Evolutionary conservation across 1,284 basidiomycete genomes (phyloP), one percentile per base, ranked within the genome.

Genomic region (Inonotus obliquus): DNA sequence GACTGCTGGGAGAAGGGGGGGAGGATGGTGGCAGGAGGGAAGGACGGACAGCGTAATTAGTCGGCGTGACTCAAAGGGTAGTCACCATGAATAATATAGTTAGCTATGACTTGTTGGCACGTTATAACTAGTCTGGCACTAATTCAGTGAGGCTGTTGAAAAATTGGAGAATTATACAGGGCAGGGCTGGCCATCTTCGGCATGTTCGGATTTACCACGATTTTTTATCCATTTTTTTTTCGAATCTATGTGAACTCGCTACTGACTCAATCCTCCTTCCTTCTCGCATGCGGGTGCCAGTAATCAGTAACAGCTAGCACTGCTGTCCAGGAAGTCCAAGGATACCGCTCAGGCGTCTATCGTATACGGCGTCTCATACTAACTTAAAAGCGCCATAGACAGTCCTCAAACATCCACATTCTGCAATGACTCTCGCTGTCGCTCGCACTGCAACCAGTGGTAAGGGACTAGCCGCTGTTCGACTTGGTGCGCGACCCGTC

Each of bases 371-470:
- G 51, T 27, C 5, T 27, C 19, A 17, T 14, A 17, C 51, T 7
- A 27, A 51, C 27, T 35, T 32, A n/a, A 52, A 9, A 52, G 29
- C 27, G 17, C 51, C 25, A 9, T 52, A 37, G 51, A 32, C 49
- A 23, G 2, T 9, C 6, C 23, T 25, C 10, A 11, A 6, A 7
- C 13, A 9, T 14, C 17, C 17, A n/a, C 21, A 32, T 1, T 2
- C 23, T 14, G 21, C 19, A 14, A 62, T 62, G 61, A 41, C 56
- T 19, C 57, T 55, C 35, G 52, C 56, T 21, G 32, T 62, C 23
- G 25, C 61, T 13, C 61, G 57, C 19, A 35, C 53, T 19, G 29
- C 52, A 14, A 48, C 13, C 14, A n/a, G n/a, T n/a, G n/a, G n/a
- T n/a, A 63, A 41, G 29, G 52, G 44, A 27, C 47, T 54, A 6